phyloP scores from a whole-genome alignment of 176 grass and related monocot species.

The Aegilops sharonensis region DNA sequence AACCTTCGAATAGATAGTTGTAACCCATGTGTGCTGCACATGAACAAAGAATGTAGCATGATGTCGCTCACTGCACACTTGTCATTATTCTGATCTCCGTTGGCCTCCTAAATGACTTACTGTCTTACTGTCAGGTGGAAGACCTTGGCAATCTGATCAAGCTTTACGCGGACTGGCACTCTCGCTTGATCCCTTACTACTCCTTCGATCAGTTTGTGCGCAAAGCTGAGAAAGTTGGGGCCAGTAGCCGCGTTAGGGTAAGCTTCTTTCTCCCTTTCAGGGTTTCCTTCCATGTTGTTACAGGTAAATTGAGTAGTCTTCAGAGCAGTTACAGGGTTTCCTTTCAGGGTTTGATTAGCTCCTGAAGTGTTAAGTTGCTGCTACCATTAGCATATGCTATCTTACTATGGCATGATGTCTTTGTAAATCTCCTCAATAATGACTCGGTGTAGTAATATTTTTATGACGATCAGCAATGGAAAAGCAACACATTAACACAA shows the following conservation, averaged over 20 bases:
- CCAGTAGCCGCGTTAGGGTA: conserved; percentile 67
- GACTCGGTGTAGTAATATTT: neutral
- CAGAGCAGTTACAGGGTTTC: neutral
- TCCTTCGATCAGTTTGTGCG: conserved; percentile 83
- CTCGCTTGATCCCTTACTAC: conserved; percentile 75
- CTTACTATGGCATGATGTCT: neutral
- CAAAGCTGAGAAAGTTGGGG: conserved; percentile 71
- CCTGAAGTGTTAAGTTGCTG: neutral
- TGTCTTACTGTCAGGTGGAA: conserved; percentile 43
- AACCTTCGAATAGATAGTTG: too few species aligned
- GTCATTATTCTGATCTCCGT: neutral
- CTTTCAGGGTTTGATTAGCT: neutral
- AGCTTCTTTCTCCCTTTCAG: conserved; percentile 27
- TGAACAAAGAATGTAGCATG: neutral
- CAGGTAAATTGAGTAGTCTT: neutral
- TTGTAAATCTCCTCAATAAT: neutral
- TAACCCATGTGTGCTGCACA: neutral
- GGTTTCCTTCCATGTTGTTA: neutral
- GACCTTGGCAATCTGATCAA: conserved; percentile 84
- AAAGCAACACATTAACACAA: neutral
- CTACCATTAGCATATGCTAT: neutral
- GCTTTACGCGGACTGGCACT: conserved; percentile 76
- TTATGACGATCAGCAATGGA: neutral
- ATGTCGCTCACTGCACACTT: neutral
- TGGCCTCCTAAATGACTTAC: neutral